Percentiles rank a stretch among this genome's conserved stretches.
Evolutionary conservation across 202 grass and related monocot species (phyloP).

Genomic region (Bolboschoenoplectus hybrid): DNA sequence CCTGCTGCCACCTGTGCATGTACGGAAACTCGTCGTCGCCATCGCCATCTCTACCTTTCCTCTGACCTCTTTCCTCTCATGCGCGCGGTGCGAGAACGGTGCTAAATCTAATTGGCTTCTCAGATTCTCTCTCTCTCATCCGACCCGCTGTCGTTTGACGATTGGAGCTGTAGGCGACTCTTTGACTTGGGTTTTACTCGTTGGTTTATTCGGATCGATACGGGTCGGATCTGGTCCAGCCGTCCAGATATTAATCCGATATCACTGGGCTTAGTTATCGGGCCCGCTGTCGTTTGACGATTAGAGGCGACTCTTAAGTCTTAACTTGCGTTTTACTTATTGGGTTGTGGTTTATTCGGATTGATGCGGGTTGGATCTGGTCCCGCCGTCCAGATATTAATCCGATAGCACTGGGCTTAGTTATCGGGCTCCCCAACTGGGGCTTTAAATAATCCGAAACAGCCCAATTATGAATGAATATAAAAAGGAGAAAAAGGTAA

Average conservation of each 20-base stretch:
- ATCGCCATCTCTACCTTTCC: conserved; percentile 26
- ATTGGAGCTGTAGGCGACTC: too few species aligned
- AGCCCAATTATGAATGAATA: background rate
- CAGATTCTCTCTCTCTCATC: too few species aligned
- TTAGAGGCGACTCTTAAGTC: too few species aligned
- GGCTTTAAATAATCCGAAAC: background rate
- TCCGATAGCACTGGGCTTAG: background rate
- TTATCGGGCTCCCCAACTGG: background rate
- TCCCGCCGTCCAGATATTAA: background rate
- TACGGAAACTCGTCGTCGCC: conserved; percentile 7
- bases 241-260: too few species aligned
- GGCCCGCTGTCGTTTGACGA: too few species aligned
- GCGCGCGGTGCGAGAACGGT: too few species aligned
- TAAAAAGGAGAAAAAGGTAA: background rate
- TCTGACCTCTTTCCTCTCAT: background rate
- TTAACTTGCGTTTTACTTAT: background rate
- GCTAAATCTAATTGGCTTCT: too few species aligned
- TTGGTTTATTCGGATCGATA: too few species aligned
- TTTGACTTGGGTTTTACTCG: too few species aligned
- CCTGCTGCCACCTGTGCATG: conserved; percentile 22
- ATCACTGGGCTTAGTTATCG: too few species aligned
- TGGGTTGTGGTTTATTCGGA: background rate
- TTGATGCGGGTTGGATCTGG: background rate
- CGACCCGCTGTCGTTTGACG: too few species aligned
- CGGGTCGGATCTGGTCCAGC: too few species aligned